Base-by-base conservation (phyloP, 2,329 filamentous ascomycete genomes). In the Aspergillus nomiae region DNA sequence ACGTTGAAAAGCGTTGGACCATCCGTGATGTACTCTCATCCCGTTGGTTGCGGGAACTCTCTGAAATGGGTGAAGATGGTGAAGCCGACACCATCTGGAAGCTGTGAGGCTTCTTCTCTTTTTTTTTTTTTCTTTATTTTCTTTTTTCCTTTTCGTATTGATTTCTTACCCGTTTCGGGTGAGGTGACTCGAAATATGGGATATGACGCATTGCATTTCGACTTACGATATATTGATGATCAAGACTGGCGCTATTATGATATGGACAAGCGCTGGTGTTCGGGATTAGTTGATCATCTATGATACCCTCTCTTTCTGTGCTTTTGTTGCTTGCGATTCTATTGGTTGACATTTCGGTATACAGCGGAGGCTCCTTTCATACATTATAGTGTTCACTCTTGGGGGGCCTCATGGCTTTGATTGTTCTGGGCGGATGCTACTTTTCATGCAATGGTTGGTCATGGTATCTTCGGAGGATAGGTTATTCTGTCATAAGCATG, bases 21-120 rank as follows among this genome's bases (percentile, higher is more conserved):
- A 83, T 90, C 57, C 78, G 80, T 41, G 81, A 87, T 48, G 81
- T 87, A 24, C 71, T 90, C 43, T 79, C 80, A 26, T 84, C 83
- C 67, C 69, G 77, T 16, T 90, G 87, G 86, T 80, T 90, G 34
- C 74, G 78, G 30, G 80, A 78, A 14, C 75, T 78, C 54, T 67
- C 71, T 38, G 73, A 80, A 46, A 67, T 63, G 55, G 46, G 67
- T 10, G 73, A 76, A 56, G 76, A 78, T 11, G 65, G 64, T 61
- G 68, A 73, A 19, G 65, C 72, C 26, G 72, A 76, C 28, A 68
- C 74, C 28, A 65, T 69, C 43, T 80, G 78, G 78, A 76, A 73
- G 60, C 72, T 80, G 50, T 80, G 70, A 74, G 50, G 26, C 14
- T 34, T 34, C 30, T n/a, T 57, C 32, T 55, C 48, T 53, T 32